phyloP scores from a whole-genome alignment of 2,329 filamentous ascomycete genomes.

The Trichoderma pleuroti region DNA sequence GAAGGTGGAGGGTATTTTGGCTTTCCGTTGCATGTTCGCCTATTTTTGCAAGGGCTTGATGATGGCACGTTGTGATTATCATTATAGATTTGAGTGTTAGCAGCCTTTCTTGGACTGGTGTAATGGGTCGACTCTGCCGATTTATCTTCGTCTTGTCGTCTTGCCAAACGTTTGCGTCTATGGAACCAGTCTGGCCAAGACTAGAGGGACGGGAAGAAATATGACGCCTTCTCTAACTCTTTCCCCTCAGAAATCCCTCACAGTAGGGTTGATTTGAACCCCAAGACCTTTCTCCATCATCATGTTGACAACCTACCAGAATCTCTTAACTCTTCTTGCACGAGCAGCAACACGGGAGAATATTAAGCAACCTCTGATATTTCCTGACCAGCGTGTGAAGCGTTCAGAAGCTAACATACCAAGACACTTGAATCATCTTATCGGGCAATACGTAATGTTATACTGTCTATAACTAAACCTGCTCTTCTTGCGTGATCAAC shows the following conservation, averaged over 20 bases:
- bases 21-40: background rate
- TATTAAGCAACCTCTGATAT: background rate
- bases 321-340: background rate
- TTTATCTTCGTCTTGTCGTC: background rate
- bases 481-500: background rate
- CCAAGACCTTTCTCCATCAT: background rate
- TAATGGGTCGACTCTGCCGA: background rate
- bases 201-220: background rate
- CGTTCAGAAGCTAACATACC: background rate
- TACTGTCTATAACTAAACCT: background rate
- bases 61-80: background rate
- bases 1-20: background rate
- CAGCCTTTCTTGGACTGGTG: background rate
- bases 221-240: background rate
- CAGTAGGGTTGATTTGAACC: background rate
- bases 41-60: background rate
- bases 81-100: background rate
- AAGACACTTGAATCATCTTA: background rate
- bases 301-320: accelerated
- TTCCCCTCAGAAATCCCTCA: background rate
- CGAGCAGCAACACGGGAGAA: background rate
- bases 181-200: background rate
- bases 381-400: background rate
- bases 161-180: background rate
- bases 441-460: background rate